Evolutionary conservation across 352 stramenopile species (phyloP), one percentile per base, ranked within the genome.

Genomic region (Phytophthora nicotianae): DNA sequence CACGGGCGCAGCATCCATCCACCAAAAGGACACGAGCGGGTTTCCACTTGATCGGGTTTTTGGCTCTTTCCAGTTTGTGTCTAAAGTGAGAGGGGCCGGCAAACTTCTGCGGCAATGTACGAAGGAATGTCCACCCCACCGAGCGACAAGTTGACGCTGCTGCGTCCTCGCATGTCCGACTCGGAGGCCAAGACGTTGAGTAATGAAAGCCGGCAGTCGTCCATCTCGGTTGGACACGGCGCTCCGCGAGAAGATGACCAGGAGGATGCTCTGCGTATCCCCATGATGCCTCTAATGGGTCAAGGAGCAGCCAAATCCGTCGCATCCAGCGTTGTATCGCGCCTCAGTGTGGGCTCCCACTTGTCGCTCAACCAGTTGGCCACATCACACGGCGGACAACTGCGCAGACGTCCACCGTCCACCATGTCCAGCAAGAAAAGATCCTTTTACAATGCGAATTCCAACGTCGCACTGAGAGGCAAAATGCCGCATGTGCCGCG

Each of bases 401-500:
- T 74, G 16, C 60, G 65, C 9, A 33, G 59, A 57, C 65, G 65
- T 62, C 65, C 41, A 26, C 55, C 37, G 7, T 62, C 64, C 14
- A 37, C 48, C 42, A 54, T 68, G 23, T 72, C 60, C 33, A 69
- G 54, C 60, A 88, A 88, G 68, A 88, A 86, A 72, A 63, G 67
- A 16, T 88, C 74, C 37, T 88, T 88, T 55, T 81, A 83, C 61
- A 64, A 72, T 13, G 58, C 68, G 17, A 58, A 70, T 41, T 26
- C 20, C 16, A 50, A 11, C 16, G 29, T 43, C 0, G 29, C 72
- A 1, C 51, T 93, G 27, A 62, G 72, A 0, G 84, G 84, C 21
- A 59, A 67, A 14, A 79, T 84, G 65, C 84, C 84, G 20, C 55
- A 32, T 4, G 76, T 93, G 54, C 85, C 83, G 5, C 68, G 57